Evolutionary conservation across 495 filamentous ascomycete genomes (phyloP), one percentile per base, ranked within the genome.

Genomic region (Podospora fimiseda): DNA sequence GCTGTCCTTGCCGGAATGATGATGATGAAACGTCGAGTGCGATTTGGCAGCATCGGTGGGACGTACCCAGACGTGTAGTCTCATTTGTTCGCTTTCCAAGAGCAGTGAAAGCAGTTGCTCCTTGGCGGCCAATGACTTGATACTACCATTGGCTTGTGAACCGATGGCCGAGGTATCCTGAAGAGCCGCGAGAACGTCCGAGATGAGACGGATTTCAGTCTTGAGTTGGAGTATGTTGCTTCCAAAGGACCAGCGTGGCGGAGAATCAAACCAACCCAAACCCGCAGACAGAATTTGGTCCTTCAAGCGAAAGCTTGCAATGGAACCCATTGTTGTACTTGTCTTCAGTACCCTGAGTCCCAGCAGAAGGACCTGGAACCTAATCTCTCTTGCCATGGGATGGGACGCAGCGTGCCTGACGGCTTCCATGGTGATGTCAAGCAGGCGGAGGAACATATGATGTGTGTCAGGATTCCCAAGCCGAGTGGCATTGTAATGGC

Each of bases 181-280:
- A 52, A 99, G 65, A 22, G 82, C 78, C 42, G 70, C 68, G 22
- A 81, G 70, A 36, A 96, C 83, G 68, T 97, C 92, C 9, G 75
- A 75, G 7, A 99, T 79, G 27, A 97, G 68, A 56, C 83, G 85
- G 27, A 87, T 82, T 67, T 99, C 94, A 0, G 94, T 89, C 68
- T 93, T 97, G 23, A 97, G 77, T 63, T 97, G 93, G 7, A 96
- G 73, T 43, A 87, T 77, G 64, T 96, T 96, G 52, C 92, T 90
- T 39, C 94, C 94, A 65, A 94, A 97, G 2, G 91, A 94, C 93
- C 93, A 99, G 56, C 82, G 79, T 30, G 94, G 88, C 14, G 87
- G 72, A 54, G 83, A 78, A 37, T 76, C 81, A 66, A 97, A 99
- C 94, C 94, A 97, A 48, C 78, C 81, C 7, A 99, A 72, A 36